Base-by-base conservation (phyloP, 2,329 filamentous ascomycete genomes). In the Davidsoniella eucalypti region DNA sequence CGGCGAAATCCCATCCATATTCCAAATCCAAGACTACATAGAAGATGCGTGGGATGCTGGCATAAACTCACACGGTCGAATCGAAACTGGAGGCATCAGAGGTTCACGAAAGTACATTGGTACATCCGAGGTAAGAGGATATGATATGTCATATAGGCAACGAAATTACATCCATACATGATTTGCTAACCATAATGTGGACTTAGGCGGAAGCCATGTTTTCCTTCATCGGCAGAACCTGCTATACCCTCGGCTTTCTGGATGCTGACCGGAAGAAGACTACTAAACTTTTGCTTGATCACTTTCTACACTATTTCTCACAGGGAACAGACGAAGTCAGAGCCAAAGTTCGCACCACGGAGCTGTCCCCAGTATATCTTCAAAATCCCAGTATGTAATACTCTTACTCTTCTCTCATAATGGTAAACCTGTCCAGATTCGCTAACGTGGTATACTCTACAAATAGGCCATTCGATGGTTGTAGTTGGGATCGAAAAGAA, bases 81-180 rank as follows among this genome's bases (percentile, higher is more conserved):
- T 76, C 2, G 87, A 96, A 64, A 95, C 88, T 0, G 90, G 90
- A 2, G 87, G 87, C 1, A 84, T 96, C 55, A 77, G 70, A 55
- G 81, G 81, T n/a, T 94, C 88, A 0, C 77, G 92, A 54, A 96
- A 95, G 63, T 96, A 92, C 60, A 96, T 96, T 57, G 90, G 90
- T 14, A 95, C 90, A 1, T 80, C 86, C 7, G 90, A 96, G 70
- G 84, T 85, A 68, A 56, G 61, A 26, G 17, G 12, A 17, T n/a
- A 23, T 33, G 33, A 14, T 21, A 5, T 21, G 4, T 21, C 21
- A 21, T 9, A 41, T 26, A 12, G 18, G 16, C 17, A 18, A 33
- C 6, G 14, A 3, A 8, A 39, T 38, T 12, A 8, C 37, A 33
- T 38, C 7, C 2, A 17, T 44, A n/a, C n/a, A 21, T 26, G 14